Percentiles rank a stretch among this genome's conserved stretches.
Conservation (phyloP, 768 basidiomycete species). For the Infundibulicybe gibba region DNA sequence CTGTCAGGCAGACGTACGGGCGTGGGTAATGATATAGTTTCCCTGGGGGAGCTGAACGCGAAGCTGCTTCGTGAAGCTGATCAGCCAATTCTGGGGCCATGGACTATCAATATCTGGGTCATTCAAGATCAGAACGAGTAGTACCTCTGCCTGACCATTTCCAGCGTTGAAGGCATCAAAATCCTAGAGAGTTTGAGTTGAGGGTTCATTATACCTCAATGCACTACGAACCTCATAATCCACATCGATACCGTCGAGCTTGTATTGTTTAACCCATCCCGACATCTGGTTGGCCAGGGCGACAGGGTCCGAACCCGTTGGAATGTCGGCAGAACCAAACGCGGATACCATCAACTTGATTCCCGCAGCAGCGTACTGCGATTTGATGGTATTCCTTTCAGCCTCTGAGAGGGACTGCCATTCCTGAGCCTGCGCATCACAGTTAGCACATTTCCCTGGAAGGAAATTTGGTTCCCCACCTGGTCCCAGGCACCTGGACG, state of each 20-base stretch:
- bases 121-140: neutral
- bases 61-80: slow-evolving; percentile 48
- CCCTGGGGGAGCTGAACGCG: slow-evolving; percentile 44
- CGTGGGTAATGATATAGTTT: slow-evolving; percentile 50
- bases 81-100: slow-evolving; percentile 41
- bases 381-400: slow-evolving; percentile 47
- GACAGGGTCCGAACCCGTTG: slow-evolving; percentile 54
- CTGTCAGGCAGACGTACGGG: slow-evolving; percentile 32
- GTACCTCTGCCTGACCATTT: slow-evolving; percentile 47
- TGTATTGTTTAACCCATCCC: slow-evolving; percentile 56
- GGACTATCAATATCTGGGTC: neutral
- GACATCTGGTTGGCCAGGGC: slow-evolving; percentile 62
- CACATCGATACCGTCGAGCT: slow-evolving; percentile 69
- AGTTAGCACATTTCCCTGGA: neutral
- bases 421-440: slow-evolving; percentile 35
- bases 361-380: slow-evolving; percentile 52
- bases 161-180: slow-evolving; percentile 56
- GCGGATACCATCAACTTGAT: slow-evolving; percentile 62
- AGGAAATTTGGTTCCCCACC: slow-evolving; percentile 15
- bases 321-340: slow-evolving; percentile 57
- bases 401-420: slow-evolving; percentile 44
- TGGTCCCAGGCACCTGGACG: slow-evolving; percentile 55
- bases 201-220: neutral
- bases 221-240: slow-evolving; percentile 54
- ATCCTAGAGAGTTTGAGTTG: slow-evolving; percentile 35